Evolutionary conservation across 139 green algal genomes (phyloP).

Genomic region (Tetradesmus obliquus): DNA sequence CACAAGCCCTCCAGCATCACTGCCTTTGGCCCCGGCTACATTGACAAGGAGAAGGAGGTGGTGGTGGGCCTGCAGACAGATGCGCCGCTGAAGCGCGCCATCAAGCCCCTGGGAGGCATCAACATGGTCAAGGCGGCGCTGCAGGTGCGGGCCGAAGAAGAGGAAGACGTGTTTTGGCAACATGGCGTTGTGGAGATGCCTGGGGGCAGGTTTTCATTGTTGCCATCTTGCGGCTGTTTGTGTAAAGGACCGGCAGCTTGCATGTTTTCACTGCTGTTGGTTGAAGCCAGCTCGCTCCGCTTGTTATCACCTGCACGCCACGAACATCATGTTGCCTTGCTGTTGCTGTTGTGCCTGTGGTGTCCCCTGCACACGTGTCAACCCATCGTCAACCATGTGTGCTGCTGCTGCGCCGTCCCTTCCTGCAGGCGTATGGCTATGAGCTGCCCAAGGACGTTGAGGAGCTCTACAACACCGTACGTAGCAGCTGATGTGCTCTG

Average conservation of each 20-base stretch:
- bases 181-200: too few relatives aligned
- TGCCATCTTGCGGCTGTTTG: too few relatives aligned
- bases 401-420: too few relatives aligned
- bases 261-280: too few relatives aligned
- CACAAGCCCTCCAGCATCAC: slow-evolving; percentile 72
- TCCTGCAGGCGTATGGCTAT: slow-evolving; percentile 36
- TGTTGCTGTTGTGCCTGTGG: not conserved
- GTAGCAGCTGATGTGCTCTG: not conserved
- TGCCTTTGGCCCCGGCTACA: slow-evolving; percentile 74
- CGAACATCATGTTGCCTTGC: too few relatives aligned
- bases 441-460: slow-evolving; percentile 51
- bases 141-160: slow-evolving; percentile 21
- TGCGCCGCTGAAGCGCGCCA: slow-evolving; percentile 75
- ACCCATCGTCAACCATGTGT: not conserved
- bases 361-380: too few relatives aligned
- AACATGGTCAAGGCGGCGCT: slow-evolving; percentile 38
- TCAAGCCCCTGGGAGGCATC: slow-evolving; percentile 76
- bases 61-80: slow-evolving; percentile 80
- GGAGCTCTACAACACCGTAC: slow-evolving; percentile 51
- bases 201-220: too few relatives aligned
- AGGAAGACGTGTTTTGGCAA: too few relatives aligned
- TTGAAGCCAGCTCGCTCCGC: too few relatives aligned
- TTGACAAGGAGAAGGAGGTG: slow-evolving; percentile 70
- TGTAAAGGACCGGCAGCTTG: too few relatives aligned
- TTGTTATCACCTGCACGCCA: too few relatives aligned